These are phyloP conservation scores for Protea cynaroides DNA, from an alignment of 164 flowering plant species.

Conservation along the genomic window DNA sequence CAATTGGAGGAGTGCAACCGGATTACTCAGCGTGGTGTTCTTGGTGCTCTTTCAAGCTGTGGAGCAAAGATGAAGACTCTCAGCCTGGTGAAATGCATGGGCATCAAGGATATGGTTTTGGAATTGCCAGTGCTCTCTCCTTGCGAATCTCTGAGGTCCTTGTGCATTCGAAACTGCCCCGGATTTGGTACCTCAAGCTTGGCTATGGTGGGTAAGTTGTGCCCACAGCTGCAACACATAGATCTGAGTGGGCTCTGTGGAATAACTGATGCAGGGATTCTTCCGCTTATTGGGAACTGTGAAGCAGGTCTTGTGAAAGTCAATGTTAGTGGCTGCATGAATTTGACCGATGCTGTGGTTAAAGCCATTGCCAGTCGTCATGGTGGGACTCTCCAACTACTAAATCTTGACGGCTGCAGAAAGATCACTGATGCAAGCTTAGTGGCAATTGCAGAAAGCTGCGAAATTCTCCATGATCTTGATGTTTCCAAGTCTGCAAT, in stretches of 20 bases:
- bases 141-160: slow-evolving; percentile 46
- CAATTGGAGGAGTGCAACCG: slow-evolving; percentile 72
- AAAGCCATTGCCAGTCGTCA: slow-evolving; percentile 36
- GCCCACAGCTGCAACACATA: slow-evolving; percentile 52
- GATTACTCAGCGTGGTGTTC: slow-evolving; percentile 56
- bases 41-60: slow-evolving; percentile 40
- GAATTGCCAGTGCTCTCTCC: slow-evolving; percentile 26
- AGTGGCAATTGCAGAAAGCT: slow-evolving; percentile 50
- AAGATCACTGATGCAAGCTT: slow-evolving; percentile 56
- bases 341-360: slow-evolving; percentile 50
- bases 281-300: slow-evolving; percentile 37
- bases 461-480: slow-evolving; percentile 52
- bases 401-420: slow-evolving; percentile 57
- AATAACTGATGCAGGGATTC: slow-evolving; percentile 59
- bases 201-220: slow-evolving; percentile 47
- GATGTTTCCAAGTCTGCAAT: slow-evolving; percentile 57
- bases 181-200: slow-evolving; percentile 55
- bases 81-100: slow-evolving; percentile 53
- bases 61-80: slow-evolving; percentile 50
- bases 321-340: slow-evolving; percentile 47
- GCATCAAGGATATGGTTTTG: slow-evolving; percentile 37
- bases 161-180: slow-evolving; percentile 55
- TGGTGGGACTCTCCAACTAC: slow-evolving; percentile 54
- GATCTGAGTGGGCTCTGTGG: slow-evolving; percentile 55
- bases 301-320: slow-evolving; percentile 54